A percentile compares a stretch with the other conserved stretches of the same genome.
phyloP scores from a whole-genome alignment of 2,329 filamentous ascomycete genomes.

The Zymoseptoria crescenta region DNA sequence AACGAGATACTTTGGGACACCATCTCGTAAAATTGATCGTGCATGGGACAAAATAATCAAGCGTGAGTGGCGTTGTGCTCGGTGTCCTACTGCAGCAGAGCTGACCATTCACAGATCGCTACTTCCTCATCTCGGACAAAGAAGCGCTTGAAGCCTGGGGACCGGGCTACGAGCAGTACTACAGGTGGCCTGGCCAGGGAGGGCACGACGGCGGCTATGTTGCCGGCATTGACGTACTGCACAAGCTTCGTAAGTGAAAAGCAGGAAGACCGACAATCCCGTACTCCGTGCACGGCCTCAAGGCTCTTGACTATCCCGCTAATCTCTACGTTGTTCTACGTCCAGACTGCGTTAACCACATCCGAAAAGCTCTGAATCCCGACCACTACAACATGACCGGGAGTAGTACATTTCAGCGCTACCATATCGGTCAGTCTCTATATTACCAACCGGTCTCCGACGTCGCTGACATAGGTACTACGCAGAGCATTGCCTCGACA shows the following conservation, averaged over 20 bases:
- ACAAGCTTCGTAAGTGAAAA: conserved; percentile 10
- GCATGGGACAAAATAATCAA: conserved; percentile 5
- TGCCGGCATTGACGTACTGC: conserved; percentile 15
- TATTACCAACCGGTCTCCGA: not conserved
- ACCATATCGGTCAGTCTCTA: conserved; percentile 2
- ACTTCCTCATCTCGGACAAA: conserved; percentile 14
- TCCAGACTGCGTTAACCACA: not conserved
- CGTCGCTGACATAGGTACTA: not conserved
- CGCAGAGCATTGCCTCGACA: conserved; percentile 17
- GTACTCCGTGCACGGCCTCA: not conserved
- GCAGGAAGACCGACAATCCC: conserved; percentile 1
- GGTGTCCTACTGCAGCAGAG: not conserved
- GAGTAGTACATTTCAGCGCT: not conserved
- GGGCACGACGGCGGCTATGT: conserved; percentile 4
- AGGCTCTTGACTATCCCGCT: no score
- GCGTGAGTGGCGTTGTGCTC: not conserved
- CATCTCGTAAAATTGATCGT: conserved; percentile 1
- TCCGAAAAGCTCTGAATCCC: conserved; percentile 3
- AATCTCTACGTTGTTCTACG: not conserved
- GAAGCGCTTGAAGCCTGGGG: conserved; percentile 16
- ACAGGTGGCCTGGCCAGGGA: conserved; percentile 3
- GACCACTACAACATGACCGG: conserved; percentile 3
- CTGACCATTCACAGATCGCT: conserved; percentile 7
- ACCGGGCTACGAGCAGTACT: conserved; percentile 1
- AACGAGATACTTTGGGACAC: not conserved